Conservation (phyloP, 768 basidiomycete genomes). For the Lyophyllum shimeji region DNA sequence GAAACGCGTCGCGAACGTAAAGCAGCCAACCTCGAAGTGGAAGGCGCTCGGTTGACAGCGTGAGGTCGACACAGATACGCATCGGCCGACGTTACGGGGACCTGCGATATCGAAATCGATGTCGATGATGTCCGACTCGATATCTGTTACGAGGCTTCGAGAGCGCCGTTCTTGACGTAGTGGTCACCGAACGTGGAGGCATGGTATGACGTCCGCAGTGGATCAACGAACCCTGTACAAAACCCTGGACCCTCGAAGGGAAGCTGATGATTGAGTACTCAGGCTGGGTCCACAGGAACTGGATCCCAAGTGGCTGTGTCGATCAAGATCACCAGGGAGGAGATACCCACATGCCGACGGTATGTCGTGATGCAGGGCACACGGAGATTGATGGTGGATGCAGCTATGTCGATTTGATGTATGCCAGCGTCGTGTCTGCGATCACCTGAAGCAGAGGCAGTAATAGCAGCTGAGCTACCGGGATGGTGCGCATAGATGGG, state of each 20-base stretch:
- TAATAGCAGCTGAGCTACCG: neutral
- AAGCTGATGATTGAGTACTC: neutral
- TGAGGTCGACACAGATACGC: conserved; percentile 1
- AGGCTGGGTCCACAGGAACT: neutral
- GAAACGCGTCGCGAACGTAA: neutral
- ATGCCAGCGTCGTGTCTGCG: neutral
- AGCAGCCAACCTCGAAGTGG: neutral
- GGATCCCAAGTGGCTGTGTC: conserved; percentile 16
- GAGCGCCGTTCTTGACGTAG: too few relatives aligned
- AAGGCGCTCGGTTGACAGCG: conserved; percentile 11
- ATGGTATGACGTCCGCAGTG: too few relatives aligned
- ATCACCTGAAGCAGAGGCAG: neutral
- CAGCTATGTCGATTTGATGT: neutral
- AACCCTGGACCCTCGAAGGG: too few relatives aligned
- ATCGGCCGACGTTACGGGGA: neutral
- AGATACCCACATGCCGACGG: conserved; percentile 14
- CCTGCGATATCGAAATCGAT: neutral
- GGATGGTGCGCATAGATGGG: neutral
- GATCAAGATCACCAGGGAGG: conserved; percentile 18
- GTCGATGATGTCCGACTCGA: neutral
- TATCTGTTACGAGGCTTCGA: too few relatives aligned
- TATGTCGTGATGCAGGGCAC: conserved; percentile 4
- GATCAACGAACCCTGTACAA: neutral
- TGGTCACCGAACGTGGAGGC: too few relatives aligned
- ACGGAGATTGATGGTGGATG: neutral